Evolutionary conservation across 1,284 basidiomycete species (phyloP), one percentile per base, ranked within the genome.

Genomic region (Pisolithus thermaeus): DNA sequence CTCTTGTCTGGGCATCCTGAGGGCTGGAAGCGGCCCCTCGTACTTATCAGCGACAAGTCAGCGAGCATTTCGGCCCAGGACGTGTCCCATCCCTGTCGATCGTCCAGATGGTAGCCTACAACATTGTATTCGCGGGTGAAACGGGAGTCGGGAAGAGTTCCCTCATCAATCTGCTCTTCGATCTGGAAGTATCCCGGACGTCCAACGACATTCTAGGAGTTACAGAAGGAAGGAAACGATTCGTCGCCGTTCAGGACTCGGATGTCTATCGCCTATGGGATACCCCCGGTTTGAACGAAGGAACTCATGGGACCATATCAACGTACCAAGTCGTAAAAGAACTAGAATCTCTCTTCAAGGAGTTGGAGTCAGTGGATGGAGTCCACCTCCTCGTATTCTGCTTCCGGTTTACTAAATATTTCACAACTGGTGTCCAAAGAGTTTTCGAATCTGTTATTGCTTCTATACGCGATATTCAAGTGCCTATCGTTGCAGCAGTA

Each of bases 381-480:
- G 65, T 68, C 6, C 63, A 66, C 46, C 63, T 68, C 41, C 56
- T 65, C 38, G 38, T 66, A 22, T 41, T 66, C 23, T 67, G 65
- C 48, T 62, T 65, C 54, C 64, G 65, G 3, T 62, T 62, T 12
- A 38, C 52, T 22, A 46, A 52, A 1, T 46, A 43, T 3, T 42
- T 61, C 39, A 67, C 61, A 14, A 56, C 44, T 36, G 57, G 55
- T 37, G 62, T 63, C 55, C 55, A 56, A 28, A 49, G 55, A 18
- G 66, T 54, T 1, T 67, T 65, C 47, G 50, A 61, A 5, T 22
- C 16, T 49, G 43, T 63, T 30, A 22, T 54, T n/a, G 12, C 23
- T 28, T 49, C 50, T 37, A 54, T 64, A 41, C 63, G 59, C 6
- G 22, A 60, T 47, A 51, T 53, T 0, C 41, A 55, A n/a, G 55